A percentile compares a stretch with the other conserved stretches of the same genome.
Conservation (phyloP, 2,329 filamentous ascomycete species). For the Phyllosticta citriasiana region DNA sequence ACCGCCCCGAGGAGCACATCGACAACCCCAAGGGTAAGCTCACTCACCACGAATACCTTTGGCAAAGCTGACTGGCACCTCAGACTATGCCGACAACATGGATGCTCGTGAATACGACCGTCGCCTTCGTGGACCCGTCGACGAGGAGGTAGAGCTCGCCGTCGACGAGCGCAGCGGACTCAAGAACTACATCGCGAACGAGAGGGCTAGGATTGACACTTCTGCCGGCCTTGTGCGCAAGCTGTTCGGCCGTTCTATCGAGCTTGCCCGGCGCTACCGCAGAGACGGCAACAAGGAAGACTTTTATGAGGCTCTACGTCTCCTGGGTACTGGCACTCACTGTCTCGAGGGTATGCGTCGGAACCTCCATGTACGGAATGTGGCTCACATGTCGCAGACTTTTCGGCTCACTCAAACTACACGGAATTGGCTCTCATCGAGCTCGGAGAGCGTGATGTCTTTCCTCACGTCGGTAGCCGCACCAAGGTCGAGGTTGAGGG, state of each 20-base stretch:
- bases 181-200: constrained; percentile 94
- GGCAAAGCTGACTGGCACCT: not conserved
- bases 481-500: constrained; percentile 63
- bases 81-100: constrained; percentile 74
- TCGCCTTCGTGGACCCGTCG: constrained; percentile 70
- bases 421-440: constrained; percentile 80
- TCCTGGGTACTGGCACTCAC: constrained; percentile 81
- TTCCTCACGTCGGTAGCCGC: constrained; percentile 73
- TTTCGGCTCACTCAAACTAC: constrained; percentile 90
- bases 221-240: constrained; percentile 67
- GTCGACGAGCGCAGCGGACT: constrained; percentile 58
- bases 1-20: constrained; percentile 64
- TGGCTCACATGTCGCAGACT: constrained; percentile 49
- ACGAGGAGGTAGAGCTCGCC: constrained; percentile 67
- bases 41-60: not conserved
- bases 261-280: constrained; percentile 68
- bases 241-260: constrained; percentile 63
- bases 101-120: constrained; percentile 76
- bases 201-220: constrained; percentile 66
- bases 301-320: constrained; percentile 73
- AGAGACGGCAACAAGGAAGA: constrained; percentile 60
- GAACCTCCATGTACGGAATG: not conserved
- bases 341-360: constrained; percentile 60
- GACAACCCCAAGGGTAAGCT: constrained; percentile 54
- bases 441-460: constrained; percentile 68